Conservation (phyloP, 768 basidiomycete species). For the Lentinula lateritia region DNA sequence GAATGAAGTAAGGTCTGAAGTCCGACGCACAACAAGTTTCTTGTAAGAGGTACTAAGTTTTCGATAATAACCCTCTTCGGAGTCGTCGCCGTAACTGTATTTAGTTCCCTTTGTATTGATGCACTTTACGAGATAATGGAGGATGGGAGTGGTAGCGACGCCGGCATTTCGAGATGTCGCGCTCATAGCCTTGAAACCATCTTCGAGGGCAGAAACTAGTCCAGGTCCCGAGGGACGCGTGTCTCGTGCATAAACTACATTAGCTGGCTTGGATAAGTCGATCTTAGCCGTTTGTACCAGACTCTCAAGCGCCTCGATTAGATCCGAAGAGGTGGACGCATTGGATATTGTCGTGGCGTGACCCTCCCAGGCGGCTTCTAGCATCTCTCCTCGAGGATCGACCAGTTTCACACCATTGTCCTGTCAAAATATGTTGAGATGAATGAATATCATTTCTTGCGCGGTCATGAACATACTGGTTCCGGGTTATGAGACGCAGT, state of each 20-base stretch:
- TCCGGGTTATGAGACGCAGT: constrained; percentile 99
- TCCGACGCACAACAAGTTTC: constrained; percentile 69
- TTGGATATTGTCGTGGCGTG: constrained; percentile 88
- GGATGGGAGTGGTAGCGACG: constrained; percentile 87
- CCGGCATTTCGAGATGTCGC: constrained; percentile 71
- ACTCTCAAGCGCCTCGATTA: constrained; percentile 56
- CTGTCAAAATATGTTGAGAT: constrained; percentile 31
- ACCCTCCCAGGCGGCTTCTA: constrained; percentile 87
- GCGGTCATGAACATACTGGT: constrained; percentile 44
- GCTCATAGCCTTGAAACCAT: constrained; percentile 73
- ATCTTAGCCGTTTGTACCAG: constrained; percentile 66
- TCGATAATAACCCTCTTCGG: constrained; percentile 75
- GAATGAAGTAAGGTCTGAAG: neutral
- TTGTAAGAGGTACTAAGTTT: constrained; percentile 83
- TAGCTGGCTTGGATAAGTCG: constrained; percentile 71
- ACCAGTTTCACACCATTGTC: constrained; percentile 99
- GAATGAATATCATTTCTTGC: neutral
- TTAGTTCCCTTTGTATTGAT: constrained; percentile 82
- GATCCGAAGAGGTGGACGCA: constrained; percentile 66
- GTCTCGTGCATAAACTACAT: constrained; percentile 88
- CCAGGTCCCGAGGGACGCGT: constrained; percentile 83
- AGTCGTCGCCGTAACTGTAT: constrained; percentile 75
- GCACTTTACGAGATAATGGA: constrained; percentile 90
- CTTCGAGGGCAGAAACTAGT: constrained; percentile 72
- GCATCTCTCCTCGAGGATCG: constrained; percentile 96